Percentiles rank a stretch among this genome's conserved stretches.
phyloP scores from a whole-genome alignment of 495 filamentous ascomycete genomes.

The Penicillium manginii region DNA sequence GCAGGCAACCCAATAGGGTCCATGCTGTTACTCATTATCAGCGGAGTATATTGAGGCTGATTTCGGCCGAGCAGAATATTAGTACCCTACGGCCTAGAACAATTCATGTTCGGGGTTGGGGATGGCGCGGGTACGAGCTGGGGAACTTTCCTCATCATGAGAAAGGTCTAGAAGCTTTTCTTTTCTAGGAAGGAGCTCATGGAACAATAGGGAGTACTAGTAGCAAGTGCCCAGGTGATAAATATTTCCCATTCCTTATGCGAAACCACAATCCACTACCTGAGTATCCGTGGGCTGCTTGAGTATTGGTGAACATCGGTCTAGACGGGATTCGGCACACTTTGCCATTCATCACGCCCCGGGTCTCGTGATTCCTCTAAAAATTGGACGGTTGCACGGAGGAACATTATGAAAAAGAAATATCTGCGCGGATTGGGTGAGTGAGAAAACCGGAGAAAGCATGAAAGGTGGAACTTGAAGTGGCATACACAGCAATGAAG shows the following conservation, averaged over 20 bases:
- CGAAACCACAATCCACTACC: too few species aligned
- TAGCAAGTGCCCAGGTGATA: too few species aligned
- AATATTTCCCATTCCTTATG: too few species aligned
- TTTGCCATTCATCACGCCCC: background rate
- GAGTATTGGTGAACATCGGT: background rate
- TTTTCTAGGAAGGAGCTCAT: too few species aligned
- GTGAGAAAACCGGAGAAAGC: background rate
- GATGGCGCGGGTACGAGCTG: background rate
- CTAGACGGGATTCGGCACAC: background rate
- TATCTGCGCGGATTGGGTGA: background rate
- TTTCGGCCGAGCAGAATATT: background rate
- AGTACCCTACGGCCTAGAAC: background rate
- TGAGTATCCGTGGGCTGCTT: too few species aligned
- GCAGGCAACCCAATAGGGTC: slow-evolving; percentile 1
- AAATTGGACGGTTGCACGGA: slow-evolving; percentile 1
- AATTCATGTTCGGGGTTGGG: background rate
- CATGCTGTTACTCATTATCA: background rate
- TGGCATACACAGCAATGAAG: slow-evolving; percentile 1
- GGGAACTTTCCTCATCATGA: too few species aligned
- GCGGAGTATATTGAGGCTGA: background rate
- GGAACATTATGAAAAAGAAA: background rate
- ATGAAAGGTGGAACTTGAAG: background rate
- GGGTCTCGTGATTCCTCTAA: slow-evolving; percentile 7
- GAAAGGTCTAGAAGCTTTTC: too few species aligned
- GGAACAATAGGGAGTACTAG: too few species aligned